Evolutionary conservation across 305 asterid species (phyloP).

Genomic region (Rubia peregrina): DNA sequence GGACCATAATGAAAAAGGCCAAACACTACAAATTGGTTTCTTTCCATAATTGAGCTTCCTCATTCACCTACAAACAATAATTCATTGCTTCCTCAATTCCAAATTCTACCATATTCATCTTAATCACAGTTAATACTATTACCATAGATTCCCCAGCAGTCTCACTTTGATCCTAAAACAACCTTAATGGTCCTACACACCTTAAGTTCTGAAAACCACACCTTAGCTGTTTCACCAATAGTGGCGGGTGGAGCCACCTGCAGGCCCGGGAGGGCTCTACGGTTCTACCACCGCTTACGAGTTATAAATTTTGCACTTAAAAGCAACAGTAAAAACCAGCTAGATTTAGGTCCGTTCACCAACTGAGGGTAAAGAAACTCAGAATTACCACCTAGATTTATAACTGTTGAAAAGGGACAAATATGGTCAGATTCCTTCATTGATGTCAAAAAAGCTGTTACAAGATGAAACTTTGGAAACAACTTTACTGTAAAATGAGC

Average conservation of each 20-base stretch:
- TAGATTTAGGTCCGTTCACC: background rate
- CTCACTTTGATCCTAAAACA: background rate
- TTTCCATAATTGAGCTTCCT: constrained; percentile 24
- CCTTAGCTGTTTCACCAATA: background rate
- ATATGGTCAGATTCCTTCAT: constrained; percentile 3
- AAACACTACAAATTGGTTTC: constrained; percentile 29
- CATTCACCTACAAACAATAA: constrained; percentile 25
- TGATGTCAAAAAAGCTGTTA: constrained; percentile 6
- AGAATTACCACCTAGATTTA: constrained; percentile 17
- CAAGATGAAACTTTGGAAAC: constrained; percentile 17
- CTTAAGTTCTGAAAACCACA: background rate
- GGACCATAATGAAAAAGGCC: constrained; percentile 43
- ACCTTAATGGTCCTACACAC: constrained; percentile 14
- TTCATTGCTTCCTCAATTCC: constrained; percentile 15
- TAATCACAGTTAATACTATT: constrained; percentile 8
- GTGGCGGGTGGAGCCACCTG: no score
- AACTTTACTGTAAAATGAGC: constrained; percentile 7
- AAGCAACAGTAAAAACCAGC: constrained; percentile 8
- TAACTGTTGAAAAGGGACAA: constrained; percentile 10
- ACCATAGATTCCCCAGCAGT: constrained; percentile 18
- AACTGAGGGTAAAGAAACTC: constrained; percentile 5
- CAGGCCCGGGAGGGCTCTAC: no score
- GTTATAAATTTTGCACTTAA: constrained; percentile 6
- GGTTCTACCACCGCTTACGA: no score
- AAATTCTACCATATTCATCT: background rate